phyloP scores from a whole-genome alignment of 2,329 filamentous ascomycete species.

The Stemphylium beticola region DNA sequence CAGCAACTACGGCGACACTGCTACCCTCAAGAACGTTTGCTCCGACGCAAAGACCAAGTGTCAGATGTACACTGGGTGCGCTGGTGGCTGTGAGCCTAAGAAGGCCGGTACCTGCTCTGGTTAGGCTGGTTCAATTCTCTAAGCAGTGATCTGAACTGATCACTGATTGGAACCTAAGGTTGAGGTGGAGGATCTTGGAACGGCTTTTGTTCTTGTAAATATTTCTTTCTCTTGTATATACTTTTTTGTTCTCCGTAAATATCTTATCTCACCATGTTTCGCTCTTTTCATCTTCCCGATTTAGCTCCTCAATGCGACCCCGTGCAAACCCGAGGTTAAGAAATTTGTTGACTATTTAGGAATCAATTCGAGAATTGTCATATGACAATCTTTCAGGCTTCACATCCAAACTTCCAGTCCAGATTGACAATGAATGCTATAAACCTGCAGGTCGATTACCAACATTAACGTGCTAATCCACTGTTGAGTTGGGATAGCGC shows the following conservation, averaged over 20 bases:
- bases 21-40: slow-evolving; percentile 44
- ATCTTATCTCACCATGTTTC: background rate
- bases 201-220: background rate
- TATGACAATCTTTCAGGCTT: no score
- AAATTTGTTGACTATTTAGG: no score
- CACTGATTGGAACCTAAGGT: background rate
- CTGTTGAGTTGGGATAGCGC: no score
- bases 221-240: slow-evolving; percentile 5
- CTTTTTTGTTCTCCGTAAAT: background rate
- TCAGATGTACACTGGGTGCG: slow-evolving; percentile 39
- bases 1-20: slow-evolving; percentile 57
- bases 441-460: no score
- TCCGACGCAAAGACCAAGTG: slow-evolving; percentile 28
- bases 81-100: slow-evolving; percentile 34
- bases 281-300: background rate
- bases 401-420: no score
- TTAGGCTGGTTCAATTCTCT: slow-evolving; percentile 2
- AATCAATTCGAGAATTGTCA: no score
- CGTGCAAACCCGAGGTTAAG: no score
- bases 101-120: slow-evolving; percentile 36
- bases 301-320: no score
- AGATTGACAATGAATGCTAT: no score
- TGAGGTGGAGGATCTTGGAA: no score
- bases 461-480: no score
- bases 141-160: background rate